Conservation (phyloP, 306 rosid genomes). For the Pueraria montana region DNA sequence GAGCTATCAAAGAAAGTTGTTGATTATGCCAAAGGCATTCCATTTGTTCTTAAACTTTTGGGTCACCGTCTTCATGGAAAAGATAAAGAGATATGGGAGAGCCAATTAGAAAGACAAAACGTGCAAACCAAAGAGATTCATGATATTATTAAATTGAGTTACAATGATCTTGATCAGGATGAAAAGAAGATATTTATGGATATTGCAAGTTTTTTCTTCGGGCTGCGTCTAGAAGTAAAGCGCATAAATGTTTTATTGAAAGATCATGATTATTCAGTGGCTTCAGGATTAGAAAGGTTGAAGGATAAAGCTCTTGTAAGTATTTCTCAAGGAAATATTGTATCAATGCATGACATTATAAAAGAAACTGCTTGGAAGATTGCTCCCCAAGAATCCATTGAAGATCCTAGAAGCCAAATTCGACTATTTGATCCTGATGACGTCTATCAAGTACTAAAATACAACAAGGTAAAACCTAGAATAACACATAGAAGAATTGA, state of each 20-base stretch:
- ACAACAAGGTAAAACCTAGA: slow-evolving; percentile 14
- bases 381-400: slow-evolving; percentile 26
- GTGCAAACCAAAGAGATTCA: neutral
- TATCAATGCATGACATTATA: slow-evolving; percentile 41
- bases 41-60: neutral
- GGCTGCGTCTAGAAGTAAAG: slow-evolving; percentile 10
- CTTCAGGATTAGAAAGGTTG: neutral
- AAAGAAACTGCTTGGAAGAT: slow-evolving; percentile 40
- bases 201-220: slow-evolving; percentile 38
- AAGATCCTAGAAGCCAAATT: neutral
- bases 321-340: neutral
- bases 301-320: slow-evolving; percentile 33
- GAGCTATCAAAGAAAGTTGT: slow-evolving; percentile 1
- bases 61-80: neutral
- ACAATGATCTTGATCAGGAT: neutral
- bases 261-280: slow-evolving; percentile 1
- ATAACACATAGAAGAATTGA: neutral
- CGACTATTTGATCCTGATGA: neutral
- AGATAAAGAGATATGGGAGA: slow-evolving; percentile 28
- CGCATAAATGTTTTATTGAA: neutral
- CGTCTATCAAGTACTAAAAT: slow-evolving; percentile 9
- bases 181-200: slow-evolving; percentile 38
- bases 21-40: slow-evolving; percentile 5
- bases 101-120: neutral
- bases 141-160: neutral